Evolutionary conservation across 2,329 filamentous ascomycete genomes (phyloP).

Genomic region (Scedosporium dehoogii): DNA sequence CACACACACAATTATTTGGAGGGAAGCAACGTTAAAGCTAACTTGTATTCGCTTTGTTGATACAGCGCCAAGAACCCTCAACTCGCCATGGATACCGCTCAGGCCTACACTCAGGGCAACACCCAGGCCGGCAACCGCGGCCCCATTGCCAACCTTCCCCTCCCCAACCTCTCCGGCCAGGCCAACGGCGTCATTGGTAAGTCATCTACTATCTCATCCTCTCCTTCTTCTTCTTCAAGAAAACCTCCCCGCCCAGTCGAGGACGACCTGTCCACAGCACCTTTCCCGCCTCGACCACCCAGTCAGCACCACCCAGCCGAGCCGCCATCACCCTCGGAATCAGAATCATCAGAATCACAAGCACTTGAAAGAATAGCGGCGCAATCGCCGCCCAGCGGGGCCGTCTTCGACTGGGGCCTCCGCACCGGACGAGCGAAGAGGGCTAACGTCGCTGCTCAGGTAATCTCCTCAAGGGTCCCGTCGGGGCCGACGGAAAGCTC

Average conservation of each 20-base stretch:
- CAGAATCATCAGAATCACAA: not conserved
- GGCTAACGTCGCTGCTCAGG: slow-evolving; percentile 21
- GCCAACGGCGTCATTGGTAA: slow-evolving; percentile 20
- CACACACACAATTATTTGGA: too few relatives aligned
- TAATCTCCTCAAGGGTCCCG: slow-evolving; percentile 45
- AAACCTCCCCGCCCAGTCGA: not conserved
- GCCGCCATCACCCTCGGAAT: not conserved
- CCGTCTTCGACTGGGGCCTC: slow-evolving; percentile 1
- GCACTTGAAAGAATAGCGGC: not conserved
- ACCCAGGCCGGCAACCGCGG: slow-evolving; percentile 13
- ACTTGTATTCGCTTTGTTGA: not conserved
- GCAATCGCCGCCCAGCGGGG: not conserved
- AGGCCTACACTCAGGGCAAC: slow-evolving; percentile 19
- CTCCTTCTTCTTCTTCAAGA: not conserved
- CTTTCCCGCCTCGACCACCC: not conserved
- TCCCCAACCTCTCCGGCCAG: slow-evolving; percentile 25
- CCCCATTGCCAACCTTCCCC: slow-evolving; percentile 20
- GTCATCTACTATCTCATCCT: slow-evolving; percentile 2
- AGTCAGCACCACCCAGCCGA: not conserved
- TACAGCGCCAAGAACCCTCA: slow-evolving; percentile 4
- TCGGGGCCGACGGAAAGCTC: slow-evolving; percentile 45
- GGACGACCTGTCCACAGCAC: not conserved
- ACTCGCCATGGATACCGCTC: slow-evolving; percentile 2
- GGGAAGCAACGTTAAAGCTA: not conserved
- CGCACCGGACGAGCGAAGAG: not conserved